These are phyloP conservation scores for Globisporangium orthogonon DNA, from an alignment of 352 stramenopile genomes.

Conservation along the genomic window DNA sequence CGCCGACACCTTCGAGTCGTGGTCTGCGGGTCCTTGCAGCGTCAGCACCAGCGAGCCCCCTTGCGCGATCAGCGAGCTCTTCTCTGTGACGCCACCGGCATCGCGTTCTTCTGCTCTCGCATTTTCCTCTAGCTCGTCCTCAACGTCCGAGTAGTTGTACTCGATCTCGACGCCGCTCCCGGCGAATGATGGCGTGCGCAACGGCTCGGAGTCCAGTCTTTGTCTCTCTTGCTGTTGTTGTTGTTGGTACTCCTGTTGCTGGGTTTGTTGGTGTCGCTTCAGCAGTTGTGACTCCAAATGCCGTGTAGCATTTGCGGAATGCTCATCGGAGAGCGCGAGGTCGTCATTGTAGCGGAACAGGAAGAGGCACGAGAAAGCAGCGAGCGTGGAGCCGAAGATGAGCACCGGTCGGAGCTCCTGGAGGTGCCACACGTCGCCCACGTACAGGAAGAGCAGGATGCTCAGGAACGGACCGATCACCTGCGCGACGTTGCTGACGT, in stretches of 20 bases:
- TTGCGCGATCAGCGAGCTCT: not conserved
- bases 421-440: conserved; percentile 73
- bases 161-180: conserved; percentile 58
- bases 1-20: too few relatives aligned
- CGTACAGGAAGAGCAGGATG: conserved; percentile 61
- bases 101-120: too few relatives aligned
- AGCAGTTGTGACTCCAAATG: too few relatives aligned
- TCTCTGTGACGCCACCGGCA: not conserved
- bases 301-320: too few relatives aligned
- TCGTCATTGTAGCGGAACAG: conserved; percentile 83
- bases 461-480: conserved; percentile 50
- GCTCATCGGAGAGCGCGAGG: conserved; percentile 20
- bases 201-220: conserved; percentile 36
- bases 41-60: not conserved
- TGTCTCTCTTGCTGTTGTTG: conserved; percentile 34
- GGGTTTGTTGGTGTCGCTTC: too few relatives aligned
- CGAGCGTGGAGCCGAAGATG: conserved; percentile 51
- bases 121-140: not conserved
- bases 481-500: conserved; percentile 42
- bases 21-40: too few relatives aligned
- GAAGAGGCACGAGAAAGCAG: conserved; percentile 43
- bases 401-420: conserved; percentile 57
- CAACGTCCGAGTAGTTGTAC: conserved; percentile 64
- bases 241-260: conserved; percentile 16
- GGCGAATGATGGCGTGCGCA: conserved; percentile 55